phyloP scores from a whole-genome alignment of 257 asterid genomes.

The Plantago elongata region DNA sequence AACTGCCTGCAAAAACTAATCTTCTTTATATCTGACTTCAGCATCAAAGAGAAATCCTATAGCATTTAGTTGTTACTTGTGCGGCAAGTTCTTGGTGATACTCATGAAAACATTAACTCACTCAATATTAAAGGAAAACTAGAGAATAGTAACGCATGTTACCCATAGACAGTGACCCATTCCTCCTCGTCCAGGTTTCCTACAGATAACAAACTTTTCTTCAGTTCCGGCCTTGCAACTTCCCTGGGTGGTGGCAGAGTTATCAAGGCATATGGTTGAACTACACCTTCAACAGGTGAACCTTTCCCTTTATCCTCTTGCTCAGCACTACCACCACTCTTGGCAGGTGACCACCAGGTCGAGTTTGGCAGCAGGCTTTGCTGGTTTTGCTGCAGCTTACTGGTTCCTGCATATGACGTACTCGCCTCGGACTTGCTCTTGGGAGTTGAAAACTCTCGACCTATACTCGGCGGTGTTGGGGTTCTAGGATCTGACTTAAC shows the following conservation, averaged over 20 bases:
- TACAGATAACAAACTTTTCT: slow-evolving; percentile 53
- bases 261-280: slow-evolving; percentile 82
- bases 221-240: slow-evolving; percentile 91
- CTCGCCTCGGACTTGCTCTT: slow-evolving; percentile 70
- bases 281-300: slow-evolving; percentile 91
- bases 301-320: slow-evolving; percentile 87
- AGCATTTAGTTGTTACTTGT: neutral
- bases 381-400: slow-evolving; percentile 51
- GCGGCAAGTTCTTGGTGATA: neutral
- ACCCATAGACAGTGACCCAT: slow-evolving; percentile 99
- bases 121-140: neutral
- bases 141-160: slow-evolving; percentile 15
- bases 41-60: slow-evolving; percentile 2
- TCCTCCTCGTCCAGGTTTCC: slow-evolving; percentile 83
- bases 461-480: slow-evolving; percentile 38
- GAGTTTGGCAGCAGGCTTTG: slow-evolving; percentile 53
- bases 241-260: slow-evolving; percentile 90
- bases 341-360: slow-evolving; percentile 86
- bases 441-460: slow-evolving; percentile 62
- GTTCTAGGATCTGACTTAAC: slow-evolving; percentile 65
- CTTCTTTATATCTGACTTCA: neutral
- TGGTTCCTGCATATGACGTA: slow-evolving; percentile 51
- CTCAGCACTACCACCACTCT: slow-evolving; percentile 62
- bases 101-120: neutral
- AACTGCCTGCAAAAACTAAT: no score